Evolutionary conservation across 2,329 filamentous ascomycete species (phyloP), one percentile per base, ranked within the genome.

Genomic region (Neonectria neomacrospora): DNA sequence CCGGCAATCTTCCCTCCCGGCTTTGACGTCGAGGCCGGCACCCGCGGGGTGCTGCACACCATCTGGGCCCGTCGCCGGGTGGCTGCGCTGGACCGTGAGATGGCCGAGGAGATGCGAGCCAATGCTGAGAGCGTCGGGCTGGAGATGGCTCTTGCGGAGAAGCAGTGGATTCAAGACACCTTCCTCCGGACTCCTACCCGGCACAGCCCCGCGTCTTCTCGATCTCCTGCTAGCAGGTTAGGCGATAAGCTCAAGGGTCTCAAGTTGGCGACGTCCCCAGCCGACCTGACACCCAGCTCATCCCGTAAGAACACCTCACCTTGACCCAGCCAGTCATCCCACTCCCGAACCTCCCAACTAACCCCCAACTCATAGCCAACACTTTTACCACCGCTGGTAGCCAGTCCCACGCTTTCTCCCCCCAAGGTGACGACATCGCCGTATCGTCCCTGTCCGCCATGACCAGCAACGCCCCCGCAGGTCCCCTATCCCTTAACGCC

Each of bases 41-140:
- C 90, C 71, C 91, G 92, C 66, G 94, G 94, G 2, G 92, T 97
- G 2, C 79, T 97, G 63, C 94, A 97, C 75, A 97, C 93, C 2
- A 88, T 95, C 61, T 97, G 94, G 93, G 94, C 92, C 18, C 94
- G 94, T 82, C 90, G 92, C 77, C 85, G 94, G 44, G 80, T 97
- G 22, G 87, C 88, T 32, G 89, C 91, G 66, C 81, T 97, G 51
- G 88, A 93, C 54, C 84, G 84, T 61, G 94, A 97, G 81, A 95
- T 97, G 70, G 87, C 86, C 10, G 81, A 82, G 8, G 94, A 97
- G 80, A 86, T 90, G 74, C 85, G 85, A 70, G 82, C 84, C 66
- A 97, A 96, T 74, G 85, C 86, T 12, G 94, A 97, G 79, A 91
- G 94, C 20, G 87, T 97, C 18, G 94, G 91, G 2, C 80, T 96